Base-by-base conservation (phyloP, 2,329 filamentous ascomycete species). In the Verticillium albo-atrum region DNA sequence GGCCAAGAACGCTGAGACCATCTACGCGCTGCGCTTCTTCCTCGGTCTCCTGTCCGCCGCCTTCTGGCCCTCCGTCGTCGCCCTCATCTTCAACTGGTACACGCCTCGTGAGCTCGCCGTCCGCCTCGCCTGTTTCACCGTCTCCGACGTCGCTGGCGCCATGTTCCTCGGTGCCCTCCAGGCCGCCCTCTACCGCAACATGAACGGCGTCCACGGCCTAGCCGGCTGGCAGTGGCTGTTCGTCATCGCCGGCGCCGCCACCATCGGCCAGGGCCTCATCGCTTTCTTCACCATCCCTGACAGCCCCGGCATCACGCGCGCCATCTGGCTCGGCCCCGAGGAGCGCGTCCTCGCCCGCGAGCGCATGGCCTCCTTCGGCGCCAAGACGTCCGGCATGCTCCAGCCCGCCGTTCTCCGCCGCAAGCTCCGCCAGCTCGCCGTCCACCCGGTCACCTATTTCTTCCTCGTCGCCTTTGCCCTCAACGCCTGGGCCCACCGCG, bases 71-170 rank as follows among this genome's bases (percentile, higher is more conserved):
- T 68, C 68, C 2, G 64, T 73, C 20, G 70, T 71, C 20, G 62
- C 78, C 56, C 74, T 80, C 34, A 71, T 82, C 6, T 76, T 76
- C 25, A 76, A 79, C 57, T 82, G 78, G 72, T 82, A 82, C 67
- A 80, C 78, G 0, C 72, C 78, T 20, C 75, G 75, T 62, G 72
- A 74, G 64, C 63, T 76, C 47, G 65, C 71, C 35, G 63, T 72
- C 27, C 70, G 76, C 50, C 70, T 79, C 28, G 75, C 77, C 57
- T 75, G 78, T 60, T 75, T 79, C 60, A 77, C 77, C 47, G 71
- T 76, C 4, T 74, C 73, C 3, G 77, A 77, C 55, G 75, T 78
- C 4, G 71, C 78, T 1, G 76, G 78, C 2, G 73, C 70, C 32
- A 76, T 77, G 66, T 80, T 80, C 55, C 68, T 77, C 2, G 77